Percentiles rank a stretch among this genome's conserved stretches.
These are phyloP conservation scores for Quercus rubra DNA, from an alignment of 306 rosid species.

Conservation along the genomic window DNA sequence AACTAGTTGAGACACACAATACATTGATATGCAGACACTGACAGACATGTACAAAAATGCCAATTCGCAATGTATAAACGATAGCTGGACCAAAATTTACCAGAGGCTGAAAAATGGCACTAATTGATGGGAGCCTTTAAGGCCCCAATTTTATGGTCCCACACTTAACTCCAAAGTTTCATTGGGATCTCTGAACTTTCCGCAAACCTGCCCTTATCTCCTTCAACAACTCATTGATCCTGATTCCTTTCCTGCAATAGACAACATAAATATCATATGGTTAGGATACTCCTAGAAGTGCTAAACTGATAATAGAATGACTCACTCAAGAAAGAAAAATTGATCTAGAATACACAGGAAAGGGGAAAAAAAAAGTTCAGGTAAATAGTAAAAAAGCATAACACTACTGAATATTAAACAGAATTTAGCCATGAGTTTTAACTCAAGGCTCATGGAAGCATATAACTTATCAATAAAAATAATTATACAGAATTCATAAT, in stretches of 20 bases:
- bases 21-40: neutral
- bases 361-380: no score
- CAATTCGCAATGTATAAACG: neutral
- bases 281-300: neutral
- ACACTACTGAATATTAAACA: no score
- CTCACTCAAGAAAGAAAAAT: no score
- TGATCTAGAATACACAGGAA: no score
- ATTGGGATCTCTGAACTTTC: conserved; percentile 50
- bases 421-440: no score
- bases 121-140: conserved; percentile 10
- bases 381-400: no score
- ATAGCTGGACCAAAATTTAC: neutral
- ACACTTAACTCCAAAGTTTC: conserved; percentile 22
- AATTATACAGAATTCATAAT: neutral
- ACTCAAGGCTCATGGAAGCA: no score
- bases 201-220: conserved; percentile 75
- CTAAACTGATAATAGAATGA: neutral
- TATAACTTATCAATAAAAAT: no score
- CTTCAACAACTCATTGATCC: conserved; percentile 59
- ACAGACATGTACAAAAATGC: neutral
- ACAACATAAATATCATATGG: conserved; percentile 8
- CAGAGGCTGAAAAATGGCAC: neutral
- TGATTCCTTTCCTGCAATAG: conserved; percentile 73
- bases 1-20: neutral
- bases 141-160: conserved; percentile 11